A percentile compares a stretch with the other conserved stretches of the same genome.
Evolutionary conservation across 2,329 filamentous ascomycete species (phyloP).

Genomic region (Phoma sp.): DNA sequence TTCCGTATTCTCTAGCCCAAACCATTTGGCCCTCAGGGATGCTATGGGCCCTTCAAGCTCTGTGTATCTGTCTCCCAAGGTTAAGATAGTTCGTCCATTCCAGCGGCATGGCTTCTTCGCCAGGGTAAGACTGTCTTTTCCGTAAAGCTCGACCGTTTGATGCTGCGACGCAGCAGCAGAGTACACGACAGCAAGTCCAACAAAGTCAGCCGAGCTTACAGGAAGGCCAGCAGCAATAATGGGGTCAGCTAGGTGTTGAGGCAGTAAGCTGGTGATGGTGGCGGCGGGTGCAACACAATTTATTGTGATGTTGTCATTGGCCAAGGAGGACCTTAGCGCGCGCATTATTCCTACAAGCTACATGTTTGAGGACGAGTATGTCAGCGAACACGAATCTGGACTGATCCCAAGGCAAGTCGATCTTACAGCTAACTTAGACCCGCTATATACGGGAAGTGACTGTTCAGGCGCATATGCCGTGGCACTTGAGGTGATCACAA

Average conservation of each 20-base stretch:
- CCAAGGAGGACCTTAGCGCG: slow-evolving; percentile 4
- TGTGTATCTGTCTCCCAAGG: slow-evolving; percentile 46
- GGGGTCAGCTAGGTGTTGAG: slow-evolving; percentile 39
- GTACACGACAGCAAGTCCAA: slow-evolving; percentile 49
- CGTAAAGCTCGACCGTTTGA: slow-evolving; percentile 46
- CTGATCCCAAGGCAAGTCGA: too few relatives aligned
- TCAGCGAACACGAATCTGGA: slow-evolving; percentile 31
- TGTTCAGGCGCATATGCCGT: slow-evolving; percentile 51
- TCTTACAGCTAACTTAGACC: slow-evolving; percentile 35
- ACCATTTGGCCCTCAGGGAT: slow-evolving; percentile 14
- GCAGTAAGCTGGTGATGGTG: slow-evolving; percentile 44
- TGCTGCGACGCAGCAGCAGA: slow-evolving; percentile 48
- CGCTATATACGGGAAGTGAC: slow-evolving; percentile 45
- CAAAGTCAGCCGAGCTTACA: slow-evolving; percentile 43
- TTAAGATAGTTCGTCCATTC: slow-evolving; percentile 48
- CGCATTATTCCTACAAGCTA: too few relatives aligned
- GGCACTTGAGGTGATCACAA: slow-evolving; percentile 51
- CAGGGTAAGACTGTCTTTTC: slow-evolving; percentile 39
- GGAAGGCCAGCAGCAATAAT: slow-evolving; percentile 44
- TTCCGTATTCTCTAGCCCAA: too few relatives aligned
- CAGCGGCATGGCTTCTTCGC: slow-evolving; percentile 33
- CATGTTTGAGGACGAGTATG: too few relatives aligned
- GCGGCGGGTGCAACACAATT: slow-evolving; percentile 51
- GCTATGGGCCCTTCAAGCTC: slow-evolving; percentile 45
- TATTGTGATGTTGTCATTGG: slow-evolving; percentile 45